These are phyloP conservation scores for Aspergillus sparsus DNA, from an alignment of 495 filamentous ascomycete species.

Conservation along the genomic window DNA sequence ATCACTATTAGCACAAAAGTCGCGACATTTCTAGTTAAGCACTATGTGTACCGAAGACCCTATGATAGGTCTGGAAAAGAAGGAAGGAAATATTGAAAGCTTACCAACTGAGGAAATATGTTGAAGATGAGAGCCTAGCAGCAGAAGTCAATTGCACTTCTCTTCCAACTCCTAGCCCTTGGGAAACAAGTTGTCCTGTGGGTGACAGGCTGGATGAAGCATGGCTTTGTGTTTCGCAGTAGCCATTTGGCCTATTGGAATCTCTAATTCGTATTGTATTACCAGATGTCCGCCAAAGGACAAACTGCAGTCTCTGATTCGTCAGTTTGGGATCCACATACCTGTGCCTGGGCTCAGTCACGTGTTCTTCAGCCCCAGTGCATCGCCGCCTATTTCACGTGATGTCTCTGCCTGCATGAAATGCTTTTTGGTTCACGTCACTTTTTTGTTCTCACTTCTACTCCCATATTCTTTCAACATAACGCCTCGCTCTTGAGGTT, in stretches of 20 bases:
- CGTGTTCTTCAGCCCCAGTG: constrained; percentile 18
- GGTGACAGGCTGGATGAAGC: constrained; percentile 15
- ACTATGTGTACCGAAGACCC: no score
- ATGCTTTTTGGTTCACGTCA: constrained; percentile 32
- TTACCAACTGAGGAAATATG: background rate
- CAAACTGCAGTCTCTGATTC: constrained; percentile 45
- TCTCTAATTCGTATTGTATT: constrained; percentile 25
- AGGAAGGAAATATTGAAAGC: background rate
- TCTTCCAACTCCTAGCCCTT: constrained; percentile 3
- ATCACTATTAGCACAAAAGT: background rate
- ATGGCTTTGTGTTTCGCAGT: background rate
- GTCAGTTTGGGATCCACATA: constrained; percentile 11
- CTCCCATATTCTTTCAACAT: constrained; percentile 7
- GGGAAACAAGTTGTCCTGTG: constrained; percentile 32
- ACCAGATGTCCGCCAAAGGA: constrained; percentile 31
- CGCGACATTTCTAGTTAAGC: background rate
- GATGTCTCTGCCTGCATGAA: constrained; percentile 26
- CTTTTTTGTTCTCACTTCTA: constrained; percentile 27
- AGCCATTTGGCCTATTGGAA: background rate
- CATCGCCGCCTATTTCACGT: constrained; percentile 25
- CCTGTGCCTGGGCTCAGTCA: constrained; percentile 18
- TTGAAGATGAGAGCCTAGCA: constrained; percentile 8
- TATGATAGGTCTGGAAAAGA: background rate
- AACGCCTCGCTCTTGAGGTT: background rate
- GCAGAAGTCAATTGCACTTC: constrained; percentile 15